Base-by-base conservation (phyloP, 139 green algal genomes). In the Trebouxia sp. region DNA sequence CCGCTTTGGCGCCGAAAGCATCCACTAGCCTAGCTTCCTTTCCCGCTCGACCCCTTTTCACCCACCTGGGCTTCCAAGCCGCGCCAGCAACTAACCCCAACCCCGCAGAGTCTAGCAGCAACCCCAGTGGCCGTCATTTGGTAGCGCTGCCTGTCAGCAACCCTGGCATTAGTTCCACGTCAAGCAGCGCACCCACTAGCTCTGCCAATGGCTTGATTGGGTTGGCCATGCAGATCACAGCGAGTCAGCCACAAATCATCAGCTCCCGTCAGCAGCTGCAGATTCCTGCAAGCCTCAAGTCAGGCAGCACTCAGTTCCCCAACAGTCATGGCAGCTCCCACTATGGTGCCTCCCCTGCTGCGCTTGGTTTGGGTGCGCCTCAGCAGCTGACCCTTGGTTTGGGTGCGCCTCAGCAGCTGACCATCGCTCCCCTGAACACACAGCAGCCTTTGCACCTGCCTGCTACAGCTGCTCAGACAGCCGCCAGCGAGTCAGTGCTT, bases 211-310 rank as follows among this genome's bases (percentile, higher is more conserved):
- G 62, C 8, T 35, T 72, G 32, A 72, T 72, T 30, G 62, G 62
- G 32, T 43, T 72, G 62, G 62, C 62, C 14, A 72, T 72, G 62
- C 62, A 72, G 20, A 72, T 72, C 62, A 72, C 62, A 43, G 62
- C 62, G 9, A 72, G 62, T 37, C 62, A 72, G 35, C 62, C 62
- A 12, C 62, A 72, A n/a, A 45, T 24, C 35, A 72, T 72, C 62
- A 72, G 43, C 62, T 72, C 62, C 35, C 12, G 62, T 0, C 62
- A 70, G 58, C 58, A 45, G 35, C 35, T 45, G 32, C n/a, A n/a
- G 6, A 72, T 72, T 22, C 62, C 62, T 14, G 2, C 62, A 3
- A 32, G 43, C 35, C 10, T 72, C 12, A 42, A 35, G 11, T 15
- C 62, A 45, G 62, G 32, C 17, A 72, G 35, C 35, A 72, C 32